phyloP scores from a whole-genome alignment of 805 yeast species.

The Metschnikowia chrysomelidarum region DNA sequence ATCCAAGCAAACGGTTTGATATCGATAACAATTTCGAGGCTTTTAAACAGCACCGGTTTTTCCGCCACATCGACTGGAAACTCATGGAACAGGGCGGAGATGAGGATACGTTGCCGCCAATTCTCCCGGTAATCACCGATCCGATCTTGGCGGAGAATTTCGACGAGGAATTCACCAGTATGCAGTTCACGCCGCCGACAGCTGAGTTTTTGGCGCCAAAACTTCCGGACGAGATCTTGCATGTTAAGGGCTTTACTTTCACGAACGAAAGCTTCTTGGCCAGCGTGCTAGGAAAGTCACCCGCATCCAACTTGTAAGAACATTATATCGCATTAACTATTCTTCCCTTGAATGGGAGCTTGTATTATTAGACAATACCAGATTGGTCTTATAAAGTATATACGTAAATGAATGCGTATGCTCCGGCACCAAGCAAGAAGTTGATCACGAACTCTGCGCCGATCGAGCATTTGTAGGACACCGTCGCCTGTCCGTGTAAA shows the following conservation, averaged over 20 bases:
- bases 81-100: slow-evolving; percentile 46
- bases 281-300: slow-evolving; percentile 7
- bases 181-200: slow-evolving; percentile 46
- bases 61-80: slow-evolving; percentile 74
- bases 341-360: too few relatives aligned
- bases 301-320: too few relatives aligned
- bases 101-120: slow-evolving; percentile 61
- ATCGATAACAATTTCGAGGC: slow-evolving; percentile 52
- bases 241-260: slow-evolving; percentile 41
- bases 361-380: neutral
- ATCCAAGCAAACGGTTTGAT: slow-evolving; percentile 56
- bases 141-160: slow-evolving; percentile 85
- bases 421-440: slow-evolving; percentile 13
- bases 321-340: too few relatives aligned
- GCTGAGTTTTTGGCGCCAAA: neutral
- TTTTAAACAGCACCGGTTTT: slow-evolving; percentile 67
- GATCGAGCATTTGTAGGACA: slow-evolving; percentile 14
- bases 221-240: slow-evolving; percentile 29
- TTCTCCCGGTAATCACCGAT: slow-evolving; percentile 77
- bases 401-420: neutral
- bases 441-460: slow-evolving; percentile 5
- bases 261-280: slow-evolving; percentile 38
- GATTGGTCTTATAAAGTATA: neutral
- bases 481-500: slow-evolving; percentile 13
- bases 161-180: slow-evolving; percentile 71